Evolutionary conservation across 2,329 filamentous ascomycete genomes (phyloP), one percentile per base, ranked within the genome.

Genomic region (Aureobasidium sp.): DNA sequence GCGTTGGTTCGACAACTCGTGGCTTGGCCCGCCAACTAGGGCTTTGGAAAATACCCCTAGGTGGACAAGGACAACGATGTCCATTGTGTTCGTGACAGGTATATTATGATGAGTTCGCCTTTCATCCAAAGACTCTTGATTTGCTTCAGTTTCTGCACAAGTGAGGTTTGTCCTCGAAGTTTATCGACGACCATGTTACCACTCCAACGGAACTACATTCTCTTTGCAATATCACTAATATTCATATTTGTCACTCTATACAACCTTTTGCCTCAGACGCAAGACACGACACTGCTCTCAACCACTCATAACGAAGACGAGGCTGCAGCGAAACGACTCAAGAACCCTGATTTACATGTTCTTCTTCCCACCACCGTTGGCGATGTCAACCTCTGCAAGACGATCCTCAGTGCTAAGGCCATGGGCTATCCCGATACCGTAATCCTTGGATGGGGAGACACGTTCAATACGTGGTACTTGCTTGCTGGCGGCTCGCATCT

Each of bases 291-390:
- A 31, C 22, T 20, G 15, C 17, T 17, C 2, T 29, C 29, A 4
- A 39, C 31, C 51, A 55, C 20, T 11, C 22, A 25, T 22, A 29
- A 2, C 29, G 7, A 8, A 41, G 3, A n/a, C 15, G n/a, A 12
- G 2, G 17, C 31, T 5, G 36, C 48, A 37, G 20, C 5, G 4
- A 17, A 41, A 27, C 37, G 51, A 25, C 36, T 14, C 17, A 41
- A 34, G 4, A 3, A 55, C 15, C 36, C 11, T 3, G 41, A 55
- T 8, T 82, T 86, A 64, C 83, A 86, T 68, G 76, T 86, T 37
- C 69, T 86, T 27, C 74, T 86, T 51, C 79, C 81, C 6, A 76
- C 79, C 6, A 74, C 75, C 37, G 72, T 74, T 15, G 75, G 76
- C 41, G 79, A 78, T 41, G 67, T 76, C 34, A 64, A 66, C n/a